Conservation (phyloP, 441 rosid species). For the Gossypium gossypioides region DNA sequence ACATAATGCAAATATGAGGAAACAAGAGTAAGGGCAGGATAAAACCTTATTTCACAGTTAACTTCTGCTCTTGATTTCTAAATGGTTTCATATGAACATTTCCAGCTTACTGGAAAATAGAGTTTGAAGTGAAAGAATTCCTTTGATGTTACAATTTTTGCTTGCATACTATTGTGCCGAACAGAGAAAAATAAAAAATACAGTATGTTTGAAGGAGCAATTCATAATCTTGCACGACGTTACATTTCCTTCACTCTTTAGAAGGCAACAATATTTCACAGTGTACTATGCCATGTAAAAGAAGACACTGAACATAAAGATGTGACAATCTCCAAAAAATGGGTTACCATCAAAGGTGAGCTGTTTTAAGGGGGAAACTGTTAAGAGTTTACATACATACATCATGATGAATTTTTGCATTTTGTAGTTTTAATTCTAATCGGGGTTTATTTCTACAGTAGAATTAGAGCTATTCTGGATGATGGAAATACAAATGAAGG, state of each 20-base stretch:
- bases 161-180: not conserved
- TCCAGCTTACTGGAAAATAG: not conserved
- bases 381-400: not conserved
- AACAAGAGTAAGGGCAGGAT: not conserved
- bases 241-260: not conserved
- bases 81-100: not conserved
- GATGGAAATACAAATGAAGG: not conserved
- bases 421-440: not conserved
- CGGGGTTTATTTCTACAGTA: not conserved
- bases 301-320: not conserved
- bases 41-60: not conserved
- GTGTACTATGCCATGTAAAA: not conserved
- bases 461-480: not conserved
- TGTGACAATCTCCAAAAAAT: not conserved
- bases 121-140: not conserved
- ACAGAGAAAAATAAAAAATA: not conserved
- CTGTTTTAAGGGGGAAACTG: not conserved
- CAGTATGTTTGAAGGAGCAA: not conserved
- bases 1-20: not conserved
- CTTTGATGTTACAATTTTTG: not conserved
- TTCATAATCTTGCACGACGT: not conserved
- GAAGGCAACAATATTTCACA: not conserved
- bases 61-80: not conserved
- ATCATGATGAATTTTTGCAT: not conserved
- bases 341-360: not conserved